Evolutionary conservation across 106 monocot species (phyloP).

Genomic region (Dioscorea dumetorum): DNA sequence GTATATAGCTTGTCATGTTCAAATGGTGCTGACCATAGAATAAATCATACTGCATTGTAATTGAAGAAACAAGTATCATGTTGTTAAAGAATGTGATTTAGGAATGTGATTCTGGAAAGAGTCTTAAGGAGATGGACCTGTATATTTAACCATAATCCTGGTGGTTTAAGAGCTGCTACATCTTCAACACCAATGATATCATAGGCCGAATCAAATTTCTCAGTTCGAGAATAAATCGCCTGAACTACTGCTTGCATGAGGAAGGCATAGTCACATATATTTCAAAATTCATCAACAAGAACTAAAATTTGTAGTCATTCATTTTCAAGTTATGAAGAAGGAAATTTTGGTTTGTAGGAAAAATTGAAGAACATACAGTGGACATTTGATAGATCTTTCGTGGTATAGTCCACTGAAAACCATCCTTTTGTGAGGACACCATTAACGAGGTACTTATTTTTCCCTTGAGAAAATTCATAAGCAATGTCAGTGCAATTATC

Average conservation of each 20-base stretch:
- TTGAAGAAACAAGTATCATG: neutral
- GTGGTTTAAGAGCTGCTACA: conserved; percentile 24
- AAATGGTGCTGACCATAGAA: conserved; percentile 79
- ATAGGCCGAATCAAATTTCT: conserved; percentile 27
- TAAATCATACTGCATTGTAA: conserved; percentile 52
- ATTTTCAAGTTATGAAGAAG: neutral
- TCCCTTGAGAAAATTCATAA: neutral
- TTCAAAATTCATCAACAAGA: neutral
- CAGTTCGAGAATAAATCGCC: conserved; percentile 31
- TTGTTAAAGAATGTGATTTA: neutral
- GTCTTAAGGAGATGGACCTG: conserved; percentile 22
- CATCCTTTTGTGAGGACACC: conserved; percentile 19
- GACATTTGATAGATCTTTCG: neutral
- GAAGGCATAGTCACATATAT: neutral
- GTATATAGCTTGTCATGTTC: conserved; percentile 68
- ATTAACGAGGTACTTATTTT: conserved; percentile 23
- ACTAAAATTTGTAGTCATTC: neutral
- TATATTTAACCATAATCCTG: conserved; percentile 72
- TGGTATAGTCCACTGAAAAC: conserved; percentile 37
- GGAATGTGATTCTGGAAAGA: neutral
- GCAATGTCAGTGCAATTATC: conserved; percentile 30
- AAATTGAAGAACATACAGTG: neutral
- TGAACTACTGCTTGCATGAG: conserved; percentile 27
- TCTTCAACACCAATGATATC: conserved; percentile 42
- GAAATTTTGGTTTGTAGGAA: neutral